These are phyloP conservation scores for Magnaporthiopsis rhizophila DNA, from an alignment of 2,329 filamentous ascomycete genomes.

Conservation along the genomic window DNA sequence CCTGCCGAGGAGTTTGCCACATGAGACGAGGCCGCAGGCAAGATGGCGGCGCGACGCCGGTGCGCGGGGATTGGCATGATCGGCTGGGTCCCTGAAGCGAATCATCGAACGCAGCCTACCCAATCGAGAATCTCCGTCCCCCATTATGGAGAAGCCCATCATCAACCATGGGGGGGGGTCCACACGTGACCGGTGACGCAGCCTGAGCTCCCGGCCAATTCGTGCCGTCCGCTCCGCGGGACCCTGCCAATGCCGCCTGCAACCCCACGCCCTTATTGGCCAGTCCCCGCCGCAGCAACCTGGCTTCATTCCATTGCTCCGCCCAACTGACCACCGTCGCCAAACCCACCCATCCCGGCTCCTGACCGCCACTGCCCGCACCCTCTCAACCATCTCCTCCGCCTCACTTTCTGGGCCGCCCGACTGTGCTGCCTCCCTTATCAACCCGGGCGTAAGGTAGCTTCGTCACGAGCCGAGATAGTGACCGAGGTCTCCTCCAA, in stretches of 20 bases:
- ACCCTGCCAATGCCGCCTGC: no score
- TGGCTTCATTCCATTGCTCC: background rate
- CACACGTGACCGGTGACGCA: background rate
- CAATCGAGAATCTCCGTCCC: background rate
- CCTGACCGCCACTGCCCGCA: background rate
- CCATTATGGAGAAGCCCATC: background rate
- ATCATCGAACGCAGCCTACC: background rate
- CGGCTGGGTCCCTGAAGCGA: background rate
- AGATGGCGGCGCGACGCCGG: background rate
- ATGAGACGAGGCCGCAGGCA: background rate
- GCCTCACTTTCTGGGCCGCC: background rate
- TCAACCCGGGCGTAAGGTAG: background rate
- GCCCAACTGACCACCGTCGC: background rate
- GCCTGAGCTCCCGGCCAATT: no score
- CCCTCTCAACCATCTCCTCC: background rate
- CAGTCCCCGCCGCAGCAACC: background rate
- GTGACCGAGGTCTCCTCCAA: background rate
- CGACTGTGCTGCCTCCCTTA: background rate
- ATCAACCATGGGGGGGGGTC: background rate
- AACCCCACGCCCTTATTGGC: background rate
- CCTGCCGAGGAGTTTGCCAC: background rate
- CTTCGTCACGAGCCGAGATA: background rate
- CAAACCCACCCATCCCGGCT: background rate
- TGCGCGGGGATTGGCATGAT: no score
- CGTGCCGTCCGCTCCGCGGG: no score